A percentile compares a stretch with the other conserved stretches of the same genome.
Evolutionary conservation across 2,329 filamentous ascomycete species (phyloP).

Genomic region (Oidium heveae): DNA sequence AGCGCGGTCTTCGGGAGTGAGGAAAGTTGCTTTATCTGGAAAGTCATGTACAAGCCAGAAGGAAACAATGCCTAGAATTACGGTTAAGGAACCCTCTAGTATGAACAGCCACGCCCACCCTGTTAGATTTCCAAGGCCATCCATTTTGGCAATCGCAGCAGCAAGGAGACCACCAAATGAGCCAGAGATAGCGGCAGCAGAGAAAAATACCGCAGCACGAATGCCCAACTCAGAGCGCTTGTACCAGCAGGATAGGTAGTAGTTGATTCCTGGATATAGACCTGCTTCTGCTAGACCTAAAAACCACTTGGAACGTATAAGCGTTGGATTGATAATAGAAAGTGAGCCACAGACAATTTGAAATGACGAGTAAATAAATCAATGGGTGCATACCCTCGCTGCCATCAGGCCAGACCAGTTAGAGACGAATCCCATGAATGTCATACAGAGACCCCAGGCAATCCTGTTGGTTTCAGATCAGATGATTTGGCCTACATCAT

Average conservation of each 20-base stretch:
- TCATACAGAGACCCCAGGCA: constrained; percentile 42
- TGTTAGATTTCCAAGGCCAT: constrained; percentile 28
- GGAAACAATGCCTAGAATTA: constrained; percentile 38
- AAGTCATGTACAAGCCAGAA: constrained; percentile 71
- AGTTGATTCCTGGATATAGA: constrained; percentile 52
- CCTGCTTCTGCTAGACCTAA: constrained; percentile 52
- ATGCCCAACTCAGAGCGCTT: constrained; percentile 54
- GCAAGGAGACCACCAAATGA: constrained; percentile 54
- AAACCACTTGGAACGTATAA: constrained; percentile 20
- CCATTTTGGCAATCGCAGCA: constrained; percentile 44
- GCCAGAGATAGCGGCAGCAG: constrained; percentile 53
- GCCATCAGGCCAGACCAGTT: constrained; percentile 14
- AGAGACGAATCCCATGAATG: constrained; percentile 18
- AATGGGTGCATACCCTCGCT: constrained; percentile 5
- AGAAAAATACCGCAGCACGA: constrained; percentile 65
- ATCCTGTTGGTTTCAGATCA: constrained; percentile 17
- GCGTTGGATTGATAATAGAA: neutral
- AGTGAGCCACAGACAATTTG: neutral
- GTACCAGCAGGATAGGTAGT: constrained; percentile 71
- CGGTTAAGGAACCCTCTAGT: constrained; percentile 43
- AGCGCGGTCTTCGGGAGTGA: constrained; percentile 41
- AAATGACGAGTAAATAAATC: neutral
- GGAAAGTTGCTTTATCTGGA: constrained; percentile 49
- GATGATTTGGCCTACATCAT: constrained; percentile 10
- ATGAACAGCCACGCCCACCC: constrained; percentile 46